Percentiles rank a stretch among this genome's conserved stretches.
Conservation (phyloP, 176 grass and related monocot genomes). For the Metroxylon sagu region DNA sequence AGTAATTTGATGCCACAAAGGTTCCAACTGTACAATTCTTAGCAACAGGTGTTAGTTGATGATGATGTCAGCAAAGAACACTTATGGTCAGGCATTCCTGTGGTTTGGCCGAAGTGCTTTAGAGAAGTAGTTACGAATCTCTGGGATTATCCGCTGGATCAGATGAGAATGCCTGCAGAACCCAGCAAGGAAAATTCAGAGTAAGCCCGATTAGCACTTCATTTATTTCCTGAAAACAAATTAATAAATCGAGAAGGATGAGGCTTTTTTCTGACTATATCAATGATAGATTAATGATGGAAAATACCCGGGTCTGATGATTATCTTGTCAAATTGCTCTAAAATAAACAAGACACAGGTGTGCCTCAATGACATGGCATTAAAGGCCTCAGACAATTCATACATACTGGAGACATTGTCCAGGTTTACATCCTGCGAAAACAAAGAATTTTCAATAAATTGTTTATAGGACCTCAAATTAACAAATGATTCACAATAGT, state of each 20-base stretch:
- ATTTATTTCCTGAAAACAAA: no score
- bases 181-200: no score
- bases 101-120: conserved; percentile 65
- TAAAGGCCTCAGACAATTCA: conserved; percentile 86
- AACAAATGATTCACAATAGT: not conserved
- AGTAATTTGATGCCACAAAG: not conserved
- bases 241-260: no score
- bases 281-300: no score
- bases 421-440: conserved; percentile 77
- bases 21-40: conserved; percentile 79
- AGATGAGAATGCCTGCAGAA: conserved; percentile 55
- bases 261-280: no score
- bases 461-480: not conserved
- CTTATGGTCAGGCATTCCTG: conserved; percentile 21
- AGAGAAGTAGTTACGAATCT: conserved; percentile 68
- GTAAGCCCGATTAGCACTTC: no score
- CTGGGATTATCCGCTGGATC: conserved; percentile 80
- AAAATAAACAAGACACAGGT: conserved; percentile 91
- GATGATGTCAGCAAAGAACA: conserved; percentile 33
- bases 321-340: conserved; percentile 92
- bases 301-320: conserved; percentile 56
- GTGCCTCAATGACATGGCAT: conserved; percentile 92
- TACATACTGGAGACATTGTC: conserved; percentile 92
- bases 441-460: not conserved
- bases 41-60: conserved; percentile 46